phyloP scores from a whole-genome alignment of 805 yeast genomes.

The Huiozyma naganishii region DNA sequence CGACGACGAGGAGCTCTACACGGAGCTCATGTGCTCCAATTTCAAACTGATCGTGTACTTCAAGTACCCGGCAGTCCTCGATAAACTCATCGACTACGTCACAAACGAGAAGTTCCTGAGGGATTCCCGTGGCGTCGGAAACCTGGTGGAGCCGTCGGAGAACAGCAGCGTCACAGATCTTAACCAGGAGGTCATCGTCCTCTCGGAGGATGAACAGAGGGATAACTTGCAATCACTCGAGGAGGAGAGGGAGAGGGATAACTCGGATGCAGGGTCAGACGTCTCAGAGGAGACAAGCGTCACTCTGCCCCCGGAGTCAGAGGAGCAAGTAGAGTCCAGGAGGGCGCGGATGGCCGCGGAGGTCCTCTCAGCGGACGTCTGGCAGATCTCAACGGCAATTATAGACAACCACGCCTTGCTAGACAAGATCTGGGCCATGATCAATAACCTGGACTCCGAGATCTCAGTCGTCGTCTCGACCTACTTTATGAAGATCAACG shows the following conservation, averaged over 20 bases:
- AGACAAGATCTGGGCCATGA: slow-evolving; percentile 63
- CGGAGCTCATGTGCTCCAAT: slow-evolving; percentile 61
- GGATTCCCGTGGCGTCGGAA: slow-evolving; percentile 7
- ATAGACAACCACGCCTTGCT: slow-evolving; percentile 62
- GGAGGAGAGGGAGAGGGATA: background rate
- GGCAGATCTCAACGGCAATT: slow-evolving; percentile 86
- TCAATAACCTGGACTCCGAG: slow-evolving; percentile 52
- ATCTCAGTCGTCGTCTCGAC: slow-evolving; percentile 69
- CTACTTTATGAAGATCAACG: slow-evolving; percentile 83
- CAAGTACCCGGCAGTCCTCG: slow-evolving; percentile 67
- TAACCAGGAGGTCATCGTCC: slow-evolving; percentile 4
- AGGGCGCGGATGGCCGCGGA: slow-evolving; percentile 73
- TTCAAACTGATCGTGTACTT: slow-evolving; percentile 66
- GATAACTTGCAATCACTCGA: background rate
- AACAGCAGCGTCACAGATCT: background rate
- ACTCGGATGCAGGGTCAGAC: slow-evolving; percentile 4
- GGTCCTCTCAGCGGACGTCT: slow-evolving; percentile 78
- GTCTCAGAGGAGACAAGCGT: slow-evolving; percentile 27
- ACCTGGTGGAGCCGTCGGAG: background rate
- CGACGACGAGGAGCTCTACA: slow-evolving; percentile 64
- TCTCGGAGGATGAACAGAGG: slow-evolving; percentile 1
- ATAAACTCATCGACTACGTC: slow-evolving; percentile 56
- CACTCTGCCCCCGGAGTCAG: slow-evolving; percentile 29
- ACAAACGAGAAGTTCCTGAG: slow-evolving; percentile 32
- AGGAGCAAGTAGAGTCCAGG: slow-evolving; percentile 30